Base-by-base conservation (phyloP, 192 early-diverging fungal species). In the Coemansia sp. region DNA sequence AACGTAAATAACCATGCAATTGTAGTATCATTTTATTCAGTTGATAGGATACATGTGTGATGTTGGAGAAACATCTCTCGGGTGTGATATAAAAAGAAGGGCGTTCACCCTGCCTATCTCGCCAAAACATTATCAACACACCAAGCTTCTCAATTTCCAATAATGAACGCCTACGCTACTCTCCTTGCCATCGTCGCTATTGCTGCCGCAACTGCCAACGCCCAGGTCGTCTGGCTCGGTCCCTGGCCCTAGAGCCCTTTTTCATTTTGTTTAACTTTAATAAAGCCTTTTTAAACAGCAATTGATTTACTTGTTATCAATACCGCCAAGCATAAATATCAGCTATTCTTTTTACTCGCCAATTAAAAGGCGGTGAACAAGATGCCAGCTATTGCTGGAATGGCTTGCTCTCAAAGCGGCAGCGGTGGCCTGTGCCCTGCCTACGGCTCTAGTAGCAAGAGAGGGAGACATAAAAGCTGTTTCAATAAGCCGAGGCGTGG, bases 211-310 rank as follows among this genome's bases (percentile, higher is more conserved):
- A 52, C 59, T 32, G 59, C 59, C 9, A 61, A 61, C 35, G 46
- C 59, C n/a, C 59, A 61, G 46, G 44, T 39, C n/a, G 34, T 52
- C 59, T 61, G 59, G 44, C 44, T 61, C n/a, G 59, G 59, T 38
- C 59, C 59, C 59, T 61, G 59, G 59, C 32, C 44, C 44, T 61
- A 61, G 15, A 8, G n/a, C n/a, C 11, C 3, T 2, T 17, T 3
- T 18, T 4, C 19, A 50, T 15, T 6, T 0, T 1, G 2, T 26
- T 7, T 27, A 29, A 2, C 4, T 26, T 4, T 10, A 29, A 32
- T 32, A n/a, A 32, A 32, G 29, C 29, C 7, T 32, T 32, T 32
- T 32, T 32, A 32, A 32, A 32, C 29, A 4, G 29, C 29, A 4
- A 7, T 32, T 7, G 29, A 8, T 8, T 17, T 50, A 6, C 4